Percentiles rank a stretch among this genome's conserved stretches.
Conservation (phyloP, 176 grass and related monocot species). For the Oryza coarctata region DNA sequence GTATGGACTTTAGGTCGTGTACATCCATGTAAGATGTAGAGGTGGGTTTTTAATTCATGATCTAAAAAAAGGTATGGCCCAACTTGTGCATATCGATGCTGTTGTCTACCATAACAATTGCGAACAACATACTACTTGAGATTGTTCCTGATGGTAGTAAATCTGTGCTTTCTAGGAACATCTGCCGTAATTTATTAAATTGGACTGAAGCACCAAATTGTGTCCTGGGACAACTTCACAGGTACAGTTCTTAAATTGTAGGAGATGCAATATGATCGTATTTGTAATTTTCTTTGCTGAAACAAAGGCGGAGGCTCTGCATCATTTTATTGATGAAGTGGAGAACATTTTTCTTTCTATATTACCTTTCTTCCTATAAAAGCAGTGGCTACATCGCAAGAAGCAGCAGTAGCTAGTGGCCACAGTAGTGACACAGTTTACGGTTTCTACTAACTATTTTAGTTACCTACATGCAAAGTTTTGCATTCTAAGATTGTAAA, state of each 20-base stretch:
- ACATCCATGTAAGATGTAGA: too few species aligned
- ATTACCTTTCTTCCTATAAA: not conserved
- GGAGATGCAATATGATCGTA: not conserved
- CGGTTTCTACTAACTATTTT: not conserved
- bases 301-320: too few species aligned
- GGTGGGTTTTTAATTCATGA: too few species aligned
- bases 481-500: not conserved
- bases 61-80: not conserved
- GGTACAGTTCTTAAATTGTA: not conserved
- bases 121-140: not conserved
- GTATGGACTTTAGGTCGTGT: too few species aligned
- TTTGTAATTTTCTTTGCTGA: not conserved
- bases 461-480: too few species aligned
- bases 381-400: not conserved
- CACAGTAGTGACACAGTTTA: not conserved
- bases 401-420: too few species aligned
- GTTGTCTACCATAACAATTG: not conserved
- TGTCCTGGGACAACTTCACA: not conserved
- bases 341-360: not conserved
- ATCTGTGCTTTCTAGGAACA: conserved; percentile 25
- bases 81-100: not conserved
- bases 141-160: not conserved
- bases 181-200: not conserved
- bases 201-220: not conserved
- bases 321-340: too few species aligned